Conservation (phyloP, 768 basidiomycete species). For the Erythrobasidium yunnanense region DNA sequence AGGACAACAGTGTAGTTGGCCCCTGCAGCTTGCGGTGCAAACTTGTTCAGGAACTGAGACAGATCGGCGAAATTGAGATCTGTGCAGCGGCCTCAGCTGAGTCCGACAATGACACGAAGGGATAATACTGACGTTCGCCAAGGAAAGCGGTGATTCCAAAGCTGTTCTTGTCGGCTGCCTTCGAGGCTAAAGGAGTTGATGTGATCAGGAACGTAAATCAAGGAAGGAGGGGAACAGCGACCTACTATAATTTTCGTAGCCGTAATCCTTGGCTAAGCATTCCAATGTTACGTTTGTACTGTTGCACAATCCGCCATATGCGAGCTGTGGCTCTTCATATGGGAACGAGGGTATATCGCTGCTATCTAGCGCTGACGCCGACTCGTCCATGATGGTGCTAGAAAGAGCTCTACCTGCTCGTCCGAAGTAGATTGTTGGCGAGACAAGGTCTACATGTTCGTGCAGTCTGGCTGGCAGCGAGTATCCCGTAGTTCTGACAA, state of each 20-base stretch:
- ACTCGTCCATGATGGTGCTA: neutral
- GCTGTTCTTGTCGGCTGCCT: slow-evolving; percentile 7
- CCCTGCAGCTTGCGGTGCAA: neutral
- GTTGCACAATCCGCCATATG: slow-evolving; percentile 1
- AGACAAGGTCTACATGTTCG: slow-evolving; percentile 2
- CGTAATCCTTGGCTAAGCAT: neutral
- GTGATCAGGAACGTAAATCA: neutral
- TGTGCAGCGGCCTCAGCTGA: neutral
- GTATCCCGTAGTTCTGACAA: slow-evolving; percentile 1
- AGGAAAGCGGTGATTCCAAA: slow-evolving; percentile 3
- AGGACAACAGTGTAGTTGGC: slow-evolving; percentile 4
- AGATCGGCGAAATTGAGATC: slow-evolving; percentile 3
- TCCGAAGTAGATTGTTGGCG: slow-evolving; percentile 5
- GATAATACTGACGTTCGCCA: neutral
- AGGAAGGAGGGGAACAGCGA: neutral
- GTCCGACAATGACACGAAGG: no score
- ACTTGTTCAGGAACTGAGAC: slow-evolving; percentile 1
- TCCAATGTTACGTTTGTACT: slow-evolving; percentile 2
- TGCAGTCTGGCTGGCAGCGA: slow-evolving; percentile 3
- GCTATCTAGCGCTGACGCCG: neutral
- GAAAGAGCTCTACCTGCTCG: neutral
- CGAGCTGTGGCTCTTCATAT: neutral
- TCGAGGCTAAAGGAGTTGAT: neutral
- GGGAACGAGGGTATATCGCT: neutral
- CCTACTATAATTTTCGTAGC: slow-evolving; percentile 1